These are phyloP conservation scores for Ophiostoma perfectum DNA, from an alignment of 2,329 filamentous ascomycete genomes.

Conservation along the genomic window DNA sequence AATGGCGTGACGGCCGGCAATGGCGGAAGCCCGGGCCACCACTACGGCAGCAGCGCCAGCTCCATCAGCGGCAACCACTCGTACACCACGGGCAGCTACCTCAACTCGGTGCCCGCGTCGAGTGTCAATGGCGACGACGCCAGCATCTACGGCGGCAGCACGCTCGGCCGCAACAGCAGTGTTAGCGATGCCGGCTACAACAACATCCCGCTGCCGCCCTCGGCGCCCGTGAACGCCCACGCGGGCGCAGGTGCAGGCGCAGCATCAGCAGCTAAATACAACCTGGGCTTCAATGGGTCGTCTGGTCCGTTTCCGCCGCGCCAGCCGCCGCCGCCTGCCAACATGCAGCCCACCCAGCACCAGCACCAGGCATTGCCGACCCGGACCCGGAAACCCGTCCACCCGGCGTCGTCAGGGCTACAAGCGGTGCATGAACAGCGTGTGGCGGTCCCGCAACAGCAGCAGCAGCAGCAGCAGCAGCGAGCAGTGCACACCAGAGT, in stretches of 20 bases:
- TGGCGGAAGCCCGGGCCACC: background rate
- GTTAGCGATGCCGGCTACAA: background rate
- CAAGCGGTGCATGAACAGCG: background rate
- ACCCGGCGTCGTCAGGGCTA: background rate
- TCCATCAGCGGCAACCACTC: background rate
- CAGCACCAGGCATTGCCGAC: background rate
- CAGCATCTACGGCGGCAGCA: slow-evolving; percentile 7
- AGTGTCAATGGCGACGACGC: slow-evolving; percentile 1
- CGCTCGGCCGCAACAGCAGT: background rate
- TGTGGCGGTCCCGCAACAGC: background rate
- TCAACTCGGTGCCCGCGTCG: background rate
- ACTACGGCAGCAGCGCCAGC: background rate
- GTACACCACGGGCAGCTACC: background rate
- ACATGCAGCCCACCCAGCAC: background rate
- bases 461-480: slow-evolving; percentile 1
- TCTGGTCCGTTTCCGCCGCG: background rate
- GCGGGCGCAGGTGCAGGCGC: background rate
- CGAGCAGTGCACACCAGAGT: slow-evolving; percentile 6
- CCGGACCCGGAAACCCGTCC: background rate
- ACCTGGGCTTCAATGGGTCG: background rate
- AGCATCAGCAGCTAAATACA: background rate
- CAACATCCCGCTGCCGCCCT: slow-evolving; percentile 16
- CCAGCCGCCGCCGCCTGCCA: background rate
- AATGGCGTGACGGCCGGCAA: background rate
- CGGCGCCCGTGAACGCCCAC: background rate